Base-by-base conservation (phyloP, 2,329 filamentous ascomycete species). In the Fusarium subtropicale region DNA sequence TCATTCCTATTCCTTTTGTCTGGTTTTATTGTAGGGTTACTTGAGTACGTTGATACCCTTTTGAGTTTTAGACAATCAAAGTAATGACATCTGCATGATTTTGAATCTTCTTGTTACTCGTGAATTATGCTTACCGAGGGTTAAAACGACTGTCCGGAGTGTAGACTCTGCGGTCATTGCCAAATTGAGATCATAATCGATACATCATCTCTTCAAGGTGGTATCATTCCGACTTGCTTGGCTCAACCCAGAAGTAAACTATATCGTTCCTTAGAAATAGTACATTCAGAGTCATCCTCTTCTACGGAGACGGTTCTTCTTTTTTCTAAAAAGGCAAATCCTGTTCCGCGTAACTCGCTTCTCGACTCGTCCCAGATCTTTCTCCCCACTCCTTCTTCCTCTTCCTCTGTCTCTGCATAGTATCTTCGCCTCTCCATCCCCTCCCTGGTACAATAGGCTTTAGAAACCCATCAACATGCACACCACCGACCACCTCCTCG, bases 401-500 rank as follows among this genome's bases (percentile, higher is more conserved):
- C 71, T 73, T 79, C 50, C 77, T 74, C 47, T 65, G 36, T 39
- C 48, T 52, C 4, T 52, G 60, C 2, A 55, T 59, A 5, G 61
- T 57, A 34, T 82, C 81, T 34, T 76, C 78, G 3, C 76, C 81
- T 41, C 83, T 77, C 86, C 85, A 88, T 0, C 85, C 86, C 44
- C 74, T 78, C 9, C 82, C 79, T 1, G 81, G 77, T 60, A 81
- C 79, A 54, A 92, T 83, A 6, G 86, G 84, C 73, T 82, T 81
- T 71, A 93, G 69, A 72, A 91, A 93, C 0, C 90, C 88, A 76
- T 93, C 90, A 2, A 88, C 84, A 71, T 92, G 90, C 22, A 92
- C 87, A 0, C 83, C 90, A 1, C 89, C 90, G 11, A 83, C 70
- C 72, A 88, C 85, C 72, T 89, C 87, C 59, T 84, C 86, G 71